Percentiles rank a stretch among this genome's conserved stretches.
Evolutionary conservation across 108 stramenopile genomes (phyloP).

Genomic region (Skeletonema marinoi): DNA sequence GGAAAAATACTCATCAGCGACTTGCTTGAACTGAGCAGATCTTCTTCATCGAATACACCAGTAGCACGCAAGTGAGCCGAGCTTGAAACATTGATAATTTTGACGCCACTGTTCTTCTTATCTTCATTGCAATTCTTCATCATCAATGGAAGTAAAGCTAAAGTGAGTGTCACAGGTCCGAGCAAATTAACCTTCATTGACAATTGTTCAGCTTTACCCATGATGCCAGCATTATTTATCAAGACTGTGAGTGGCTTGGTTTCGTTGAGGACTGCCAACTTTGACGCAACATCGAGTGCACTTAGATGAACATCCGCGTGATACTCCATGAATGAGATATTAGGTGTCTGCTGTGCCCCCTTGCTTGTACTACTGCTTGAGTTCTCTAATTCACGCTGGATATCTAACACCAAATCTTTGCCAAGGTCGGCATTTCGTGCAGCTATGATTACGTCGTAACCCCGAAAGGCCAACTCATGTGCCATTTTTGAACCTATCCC

Average conservation of each 20-base stretch:
- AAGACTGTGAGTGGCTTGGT: constrained; percentile 6
- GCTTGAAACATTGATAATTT: constrained; percentile 43
- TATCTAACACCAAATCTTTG: constrained; percentile 20
- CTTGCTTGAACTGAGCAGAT: background rate
- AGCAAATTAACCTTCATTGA: constrained; percentile 46
- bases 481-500: constrained; percentile 45
- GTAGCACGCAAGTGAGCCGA: constrained; percentile 51
- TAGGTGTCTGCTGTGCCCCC: constrained; percentile 9
- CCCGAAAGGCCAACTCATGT: constrained; percentile 28
- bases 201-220: constrained; percentile 42
- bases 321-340: constrained; percentile 39
- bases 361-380: background rate
- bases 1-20: constrained; percentile 30
- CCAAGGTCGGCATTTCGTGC: constrained; percentile 29
- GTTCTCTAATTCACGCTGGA: constrained; percentile 4
- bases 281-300: constrained; percentile 29
- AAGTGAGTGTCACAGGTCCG: constrained; percentile 36
- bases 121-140: background rate
- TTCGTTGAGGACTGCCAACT: constrained; percentile 4
- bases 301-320: constrained; percentile 36
- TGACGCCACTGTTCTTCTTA: background rate
- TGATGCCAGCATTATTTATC: constrained; percentile 49
- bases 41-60: constrained; percentile 32
- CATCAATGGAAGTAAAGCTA: constrained; percentile 39
- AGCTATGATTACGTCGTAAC: constrained; percentile 48